Evolutionary conservation across 2,329 filamentous ascomycete species (phyloP), one percentile per base, ranked within the genome.

Genomic region (Trichophyton schoenleinii): DNA sequence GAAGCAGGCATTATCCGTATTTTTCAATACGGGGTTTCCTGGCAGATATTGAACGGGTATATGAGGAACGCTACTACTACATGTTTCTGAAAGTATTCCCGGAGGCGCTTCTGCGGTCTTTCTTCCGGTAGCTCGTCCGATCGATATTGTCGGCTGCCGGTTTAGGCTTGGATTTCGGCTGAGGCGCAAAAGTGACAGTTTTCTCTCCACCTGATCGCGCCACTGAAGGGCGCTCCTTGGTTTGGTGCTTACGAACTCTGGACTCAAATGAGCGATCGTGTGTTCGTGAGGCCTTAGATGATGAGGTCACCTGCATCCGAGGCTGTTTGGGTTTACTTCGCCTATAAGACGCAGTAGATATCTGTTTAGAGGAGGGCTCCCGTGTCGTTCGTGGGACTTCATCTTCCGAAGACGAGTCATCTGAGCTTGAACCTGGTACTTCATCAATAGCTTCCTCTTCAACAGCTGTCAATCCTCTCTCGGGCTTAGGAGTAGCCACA

Each of bases 101-200:
- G 57, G 77, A 79, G 15, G 78, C 78, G 69, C 77, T 80, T 66
- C 78, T 73, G 60, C 78, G 74, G 55, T 77, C 76, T 65, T 77
- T 77, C 48, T 67, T 65, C 65, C 71, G 70, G 57, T 66, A 66
- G 36, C 65, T 60, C 60, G 66, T 67, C 36, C 63, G 63, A 55
- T 68, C 64, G 3, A 63, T 63, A 44, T 42, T 22, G 22, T 55
- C 44, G 38, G 58, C 46, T 25, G 64, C 65, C 3, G 67, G 64
- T 64, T 66, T 68, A 6, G 66, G 58, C 58, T 67, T 68, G 62
- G 68, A 64, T 68, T 79, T 79, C 63, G 71, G 71, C 53, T 75
- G 72, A 0, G 84, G 83, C 59, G 78, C 80, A 72, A 86, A 87
- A 0, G 82, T 83, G 63, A 87, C 78, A 65, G 84, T 80, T 66